These are phyloP conservation scores for Thalassiosira exigua DNA, from an alignment of 352 stramenopile species.

Conservation along the genomic window DNA sequence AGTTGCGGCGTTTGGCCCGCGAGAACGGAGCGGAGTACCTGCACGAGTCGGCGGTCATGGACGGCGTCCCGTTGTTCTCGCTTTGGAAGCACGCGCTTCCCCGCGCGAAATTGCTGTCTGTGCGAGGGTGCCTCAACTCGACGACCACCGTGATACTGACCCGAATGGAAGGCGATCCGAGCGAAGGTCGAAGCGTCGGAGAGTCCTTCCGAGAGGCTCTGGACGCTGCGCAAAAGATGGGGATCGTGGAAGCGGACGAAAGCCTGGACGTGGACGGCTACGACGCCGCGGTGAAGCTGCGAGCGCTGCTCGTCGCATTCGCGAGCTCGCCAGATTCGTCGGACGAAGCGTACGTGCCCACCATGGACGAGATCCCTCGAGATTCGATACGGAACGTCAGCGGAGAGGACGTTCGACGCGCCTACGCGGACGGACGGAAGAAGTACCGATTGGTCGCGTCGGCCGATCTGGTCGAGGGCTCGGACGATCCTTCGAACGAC, in stretches of 20 bases:
- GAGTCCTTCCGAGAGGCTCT: slow-evolving; percentile 43
- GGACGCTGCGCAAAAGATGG: slow-evolving; percentile 26
- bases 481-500: background rate
- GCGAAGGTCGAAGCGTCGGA: slow-evolving; percentile 6
- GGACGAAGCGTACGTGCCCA: slow-evolving; percentile 11
- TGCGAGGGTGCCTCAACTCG: slow-evolving; percentile 42
- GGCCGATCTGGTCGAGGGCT: background rate
- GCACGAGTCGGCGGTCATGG: slow-evolving; percentile 51
- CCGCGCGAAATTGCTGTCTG: slow-evolving; percentile 5
- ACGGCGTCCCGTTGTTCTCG: slow-evolving; percentile 44
- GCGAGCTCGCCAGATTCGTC: background rate
- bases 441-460: slow-evolving; percentile 37
- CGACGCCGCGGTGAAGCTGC: slow-evolving; percentile 46
- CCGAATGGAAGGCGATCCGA: slow-evolving; percentile 29
- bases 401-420: slow-evolving; percentile 14
- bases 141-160: slow-evolving; percentile 47
- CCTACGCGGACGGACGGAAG: slow-evolving; percentile 27
- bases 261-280: slow-evolving; percentile 49
- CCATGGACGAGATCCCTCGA: slow-evolving; percentile 35
- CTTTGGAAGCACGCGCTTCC: slow-evolving; percentile 33
- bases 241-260: slow-evolving; percentile 51
- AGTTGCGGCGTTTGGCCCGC: slow-evolving; percentile 17
- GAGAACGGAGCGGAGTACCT: slow-evolving; percentile 16
- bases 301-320: slow-evolving; percentile 39
- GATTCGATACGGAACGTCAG: slow-evolving; percentile 43